Base-by-base conservation (phyloP, 495 filamentous ascomycete genomes). In the Parmelia sp. region DNA sequence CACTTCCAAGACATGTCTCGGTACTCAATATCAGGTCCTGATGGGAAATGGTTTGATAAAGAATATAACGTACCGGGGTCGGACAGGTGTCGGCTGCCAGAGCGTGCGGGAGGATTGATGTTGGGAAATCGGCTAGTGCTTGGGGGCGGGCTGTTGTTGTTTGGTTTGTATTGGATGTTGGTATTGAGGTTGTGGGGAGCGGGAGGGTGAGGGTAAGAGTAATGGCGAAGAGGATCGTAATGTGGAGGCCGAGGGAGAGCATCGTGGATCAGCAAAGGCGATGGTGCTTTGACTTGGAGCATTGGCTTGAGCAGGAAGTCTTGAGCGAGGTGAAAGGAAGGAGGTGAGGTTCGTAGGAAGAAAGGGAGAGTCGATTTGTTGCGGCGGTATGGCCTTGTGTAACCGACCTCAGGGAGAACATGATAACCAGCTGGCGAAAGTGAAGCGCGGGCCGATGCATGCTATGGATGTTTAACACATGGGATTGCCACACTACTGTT, bases 1-100 rank as follows among this genome's bases (percentile, higher is more conserved):
- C n/a, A n/a, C n/a, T n/a, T n/a, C n/a, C n/a, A n/a, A n/a, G n/a
- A n/a, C n/a, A n/a, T n/a, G n/a, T n/a, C n/a, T n/a, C n/a, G n/a
- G n/a, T n/a, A n/a, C n/a, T n/a, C n/a, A n/a, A n/a, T n/a, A n/a
- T n/a, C n/a, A n/a, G n/a, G n/a, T n/a, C n/a, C n/a, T n/a, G n/a
- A n/a, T n/a, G n/a, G n/a, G n/a, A n/a, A n/a, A n/a, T n/a, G n/a
- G n/a, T n/a, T n/a, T n/a, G n/a, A n/a, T n/a, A n/a, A n/a, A n/a
- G n/a, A n/a, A n/a, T n/a, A n/a, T n/a, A n/a, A n/a, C n/a, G n/a
- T n/a, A n/a, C n/a, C 14, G 68, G 69, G 8, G 69, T 70, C 3
- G 66, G 66, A 37, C 66, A 68, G 5, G 17, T 12, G 39, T 68
- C 62, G 17, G 45, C 57, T 36, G 1, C 19, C 17, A 33, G 29